A percentile compares a stretch with the other conserved stretches of the same genome.
These are phyloP conservation scores for Mucor racemosus DNA, from an alignment of 371 early-diverging fungal species.

Conservation along the genomic window DNA sequence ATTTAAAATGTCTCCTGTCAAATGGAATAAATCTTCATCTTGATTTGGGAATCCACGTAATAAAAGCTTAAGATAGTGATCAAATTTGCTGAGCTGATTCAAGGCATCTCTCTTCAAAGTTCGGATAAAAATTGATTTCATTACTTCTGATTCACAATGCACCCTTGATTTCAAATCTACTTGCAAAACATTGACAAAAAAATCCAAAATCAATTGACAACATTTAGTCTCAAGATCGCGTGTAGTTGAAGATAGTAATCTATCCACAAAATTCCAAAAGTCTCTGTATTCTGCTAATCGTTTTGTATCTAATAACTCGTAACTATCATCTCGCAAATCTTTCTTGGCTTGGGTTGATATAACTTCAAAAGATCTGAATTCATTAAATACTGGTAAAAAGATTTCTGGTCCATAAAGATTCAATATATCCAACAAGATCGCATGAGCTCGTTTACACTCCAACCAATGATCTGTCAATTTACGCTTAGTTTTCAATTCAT, in stretches of 20 bases:
- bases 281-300: constrained; percentile 17
- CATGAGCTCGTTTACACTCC: constrained; percentile 25
- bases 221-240: constrained; percentile 19
- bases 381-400: constrained; percentile 20
- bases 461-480: constrained; percentile 16
- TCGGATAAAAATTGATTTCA: constrained; percentile 15
- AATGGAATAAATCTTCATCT: constrained; percentile 10
- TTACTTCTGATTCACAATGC: constrained; percentile 3
- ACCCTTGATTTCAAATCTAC: constrained; percentile 21
- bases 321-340: constrained; percentile 13
- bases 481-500: neutral
- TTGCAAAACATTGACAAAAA: constrained; percentile 28
- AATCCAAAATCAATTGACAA: constrained; percentile 13
- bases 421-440: constrained; percentile 20
- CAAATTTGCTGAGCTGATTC: constrained; percentile 5
- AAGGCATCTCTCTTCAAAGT: constrained; percentile 16
- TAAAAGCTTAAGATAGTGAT: constrained; percentile 19
- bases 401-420: constrained; percentile 25
- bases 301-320: constrained; percentile 16
- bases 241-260: neutral
- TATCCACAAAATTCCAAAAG: constrained; percentile 20
- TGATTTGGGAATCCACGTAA: constrained; percentile 11
- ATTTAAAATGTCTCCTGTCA: constrained; percentile 18
- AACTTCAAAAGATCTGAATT: constrained; percentile 17
- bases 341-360: neutral